Base-by-base conservation (phyloP, 2,329 filamentous ascomycete genomes). In the Xylaria sp. region DNA sequence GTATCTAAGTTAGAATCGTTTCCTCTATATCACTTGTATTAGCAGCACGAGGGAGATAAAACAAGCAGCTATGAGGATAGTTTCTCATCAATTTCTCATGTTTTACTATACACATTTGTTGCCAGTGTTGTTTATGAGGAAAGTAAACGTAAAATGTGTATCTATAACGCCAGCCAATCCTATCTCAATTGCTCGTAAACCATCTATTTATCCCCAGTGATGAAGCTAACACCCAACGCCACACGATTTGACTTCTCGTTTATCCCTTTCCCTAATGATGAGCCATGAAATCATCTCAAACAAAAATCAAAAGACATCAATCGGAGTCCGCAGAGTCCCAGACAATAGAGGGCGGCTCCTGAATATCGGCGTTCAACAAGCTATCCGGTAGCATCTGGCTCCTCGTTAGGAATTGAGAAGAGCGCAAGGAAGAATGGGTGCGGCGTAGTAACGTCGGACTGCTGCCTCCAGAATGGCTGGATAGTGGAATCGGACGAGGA, bases 341-440 rank as follows among this genome's bases (percentile, higher is more conserved):
- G n/a, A 83, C 74, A 22, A 81, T 80, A 5, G 76, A 72, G 17
- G 81, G 80, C 33, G 79, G 79, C 17, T 75, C 76, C 5, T 79
- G 76, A 33, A 79, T 73, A 68, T 75, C 77, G 31, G 81, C 79
- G 39, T 80, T 76, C 58, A 83, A 64, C 49, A 85, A 65, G 68
- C 82, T 84, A 25, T 84, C 82, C 11, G 86, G 82, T 63, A 88
- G 75, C 77, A 86, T 81, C 75, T 87, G 85, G 67, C 85, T 87
- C 70, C 80, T 81, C 1, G 82, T 82, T 64, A 83, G 73, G 20
- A 87, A 77, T 74, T 88, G 84, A 9, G 84, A 85, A 10, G 80
- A 81, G 15, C 77, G 72, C 5, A 77, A 58, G 20, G 76, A 76
- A 29, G 73, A 70, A 13, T 71, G 69, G 3, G 60, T 38, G 10